Percentiles rank a stretch among this genome's conserved stretches.
phyloP scores from a whole-genome alignment of 495 filamentous ascomycete genomes.

The Penicillium pulvis region DNA sequence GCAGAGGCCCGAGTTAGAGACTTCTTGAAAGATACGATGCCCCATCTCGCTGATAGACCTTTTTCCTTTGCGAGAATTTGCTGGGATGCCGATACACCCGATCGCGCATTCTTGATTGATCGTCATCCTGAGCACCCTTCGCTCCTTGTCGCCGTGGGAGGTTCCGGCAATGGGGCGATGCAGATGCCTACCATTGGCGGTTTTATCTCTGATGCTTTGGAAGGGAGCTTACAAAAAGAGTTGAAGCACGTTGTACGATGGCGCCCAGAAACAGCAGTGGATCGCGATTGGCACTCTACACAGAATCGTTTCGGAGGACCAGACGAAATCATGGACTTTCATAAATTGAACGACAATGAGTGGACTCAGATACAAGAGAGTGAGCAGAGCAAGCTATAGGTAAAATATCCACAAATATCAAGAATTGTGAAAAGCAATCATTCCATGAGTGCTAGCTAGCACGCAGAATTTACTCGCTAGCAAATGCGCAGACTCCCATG shows the following conservation, averaged over 20 bases:
- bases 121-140: conserved; percentile 39
- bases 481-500: conserved; percentile 78
- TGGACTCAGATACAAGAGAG: conserved; percentile 33
- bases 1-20: conserved; percentile 42
- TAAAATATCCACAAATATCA: neutral
- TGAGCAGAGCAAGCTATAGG: conserved; percentile 11
- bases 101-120: conserved; percentile 53
- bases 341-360: conserved; percentile 38
- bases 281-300: conserved; percentile 51
- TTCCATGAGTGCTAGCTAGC: neutral
- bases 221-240: conserved; percentile 41
- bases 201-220: conserved; percentile 48
- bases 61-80: conserved; percentile 54
- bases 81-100: conserved; percentile 57
- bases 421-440: neutral
- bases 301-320: conserved; percentile 51
- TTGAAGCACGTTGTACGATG: conserved; percentile 48
- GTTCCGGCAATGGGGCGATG: conserved; percentile 55
- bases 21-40: conserved; percentile 53
- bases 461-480: conserved; percentile 34
- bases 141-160: conserved; percentile 52
- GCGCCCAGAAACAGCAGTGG: conserved; percentile 50
- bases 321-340: conserved; percentile 49
- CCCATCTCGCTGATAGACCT: conserved; percentile 47
- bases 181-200: conserved; percentile 52